These are phyloP conservation scores for Ambrosia artemisiifolia DNA, from an alignment of 129 eudicot species.

Conservation along the genomic window DNA sequence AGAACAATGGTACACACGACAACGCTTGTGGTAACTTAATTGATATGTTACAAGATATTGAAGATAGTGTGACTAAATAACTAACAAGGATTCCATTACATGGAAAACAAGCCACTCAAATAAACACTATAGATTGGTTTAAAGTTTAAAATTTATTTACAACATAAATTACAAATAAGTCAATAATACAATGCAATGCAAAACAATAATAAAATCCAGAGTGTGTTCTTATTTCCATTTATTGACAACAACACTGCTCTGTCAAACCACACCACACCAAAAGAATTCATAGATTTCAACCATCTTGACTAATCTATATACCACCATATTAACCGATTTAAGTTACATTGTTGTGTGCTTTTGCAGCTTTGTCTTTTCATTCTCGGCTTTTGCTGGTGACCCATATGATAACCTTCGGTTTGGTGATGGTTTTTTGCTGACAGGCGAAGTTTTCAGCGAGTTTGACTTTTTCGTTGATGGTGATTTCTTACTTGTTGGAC, in stretches of 20 bases:
- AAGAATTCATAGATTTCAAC: conserved; percentile 12
- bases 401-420: conserved; percentile 61
- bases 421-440: conserved; percentile 46
- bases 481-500: conserved; percentile 41
- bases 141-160: conserved; percentile 17
- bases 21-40: no score
- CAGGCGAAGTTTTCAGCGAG: conserved; percentile 48
- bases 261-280: conserved; percentile 38
- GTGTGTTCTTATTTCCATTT: conserved; percentile 6
- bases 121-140: no score
- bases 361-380: conserved; percentile 27
- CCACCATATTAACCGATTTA: conserved; percentile 1
- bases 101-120: no score
- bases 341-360: conserved; percentile 26
- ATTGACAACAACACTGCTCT: conserved; percentile 22
- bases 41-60: no score
- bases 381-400: conserved; percentile 37
- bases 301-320: conserved; percentile 4
- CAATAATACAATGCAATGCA: conserved; percentile 11
- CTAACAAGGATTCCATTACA: no score
- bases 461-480: conserved; percentile 41
- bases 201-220: conserved; percentile 21
- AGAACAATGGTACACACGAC: no score
- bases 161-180: conserved; percentile 25
- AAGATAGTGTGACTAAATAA: no score